Percentiles rank a stretch among this genome's conserved stretches.
Evolutionary conservation across 495 filamentous ascomycete species (phyloP).

Genomic region (Penicillium salamii): DNA sequence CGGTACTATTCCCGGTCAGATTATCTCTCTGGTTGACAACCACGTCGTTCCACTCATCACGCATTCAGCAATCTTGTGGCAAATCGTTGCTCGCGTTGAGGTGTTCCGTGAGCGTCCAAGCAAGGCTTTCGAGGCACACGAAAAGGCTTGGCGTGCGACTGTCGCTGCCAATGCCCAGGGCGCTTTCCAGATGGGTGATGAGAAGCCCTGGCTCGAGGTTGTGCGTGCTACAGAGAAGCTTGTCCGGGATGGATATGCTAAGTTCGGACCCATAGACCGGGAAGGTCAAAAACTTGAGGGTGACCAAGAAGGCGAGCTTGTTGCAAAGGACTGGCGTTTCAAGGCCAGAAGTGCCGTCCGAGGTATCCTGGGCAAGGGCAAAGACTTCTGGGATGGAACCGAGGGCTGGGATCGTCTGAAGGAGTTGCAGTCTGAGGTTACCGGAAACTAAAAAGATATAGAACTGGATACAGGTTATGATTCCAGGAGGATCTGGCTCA

Average conservation of each 20-base stretch:
- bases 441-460: constrained; percentile 28
- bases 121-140: constrained; percentile 74
- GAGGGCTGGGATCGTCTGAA: constrained; percentile 65
- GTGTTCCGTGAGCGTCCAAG: constrained; percentile 64
- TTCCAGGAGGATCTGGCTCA: not conserved
- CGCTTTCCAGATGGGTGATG: constrained; percentile 48
- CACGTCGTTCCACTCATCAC: constrained; percentile 81
- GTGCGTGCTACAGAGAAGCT: constrained; percentile 47
- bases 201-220: constrained; percentile 47
- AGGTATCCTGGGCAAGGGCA: constrained; percentile 77
- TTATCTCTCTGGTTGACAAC: constrained; percentile 70
- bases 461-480: constrained; percentile 1
- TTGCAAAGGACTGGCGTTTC: constrained; percentile 68
- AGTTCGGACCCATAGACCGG: constrained; percentile 39
- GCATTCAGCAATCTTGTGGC: constrained; percentile 69
- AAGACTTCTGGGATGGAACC: constrained; percentile 76
- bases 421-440: constrained; percentile 43
- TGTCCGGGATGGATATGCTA: constrained; percentile 48
- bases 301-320: constrained; percentile 37
- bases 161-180: constrained; percentile 51
- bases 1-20: constrained; percentile 48
- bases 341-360: constrained; percentile 83
- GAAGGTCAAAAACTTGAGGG: constrained; percentile 27
- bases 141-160: constrained; percentile 81
- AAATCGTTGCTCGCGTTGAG: constrained; percentile 64